These are phyloP conservation scores for Rhynchosporium graminicola DNA, from an alignment of 2,329 filamentous ascomycete genomes.

Conservation along the genomic window DNA sequence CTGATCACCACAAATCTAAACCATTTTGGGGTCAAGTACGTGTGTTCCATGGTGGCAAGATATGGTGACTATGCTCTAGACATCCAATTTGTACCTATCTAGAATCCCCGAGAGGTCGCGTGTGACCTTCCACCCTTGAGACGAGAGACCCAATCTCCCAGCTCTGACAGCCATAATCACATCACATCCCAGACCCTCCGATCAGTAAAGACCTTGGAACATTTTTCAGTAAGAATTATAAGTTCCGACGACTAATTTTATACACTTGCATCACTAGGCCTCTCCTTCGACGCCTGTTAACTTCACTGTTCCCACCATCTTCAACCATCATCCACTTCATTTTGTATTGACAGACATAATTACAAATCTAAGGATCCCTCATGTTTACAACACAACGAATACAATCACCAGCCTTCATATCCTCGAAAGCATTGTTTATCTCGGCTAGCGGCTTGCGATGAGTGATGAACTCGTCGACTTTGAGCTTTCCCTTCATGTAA, in stretches of 20 bases:
- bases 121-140: no score
- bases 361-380: slow-evolving; percentile 36
- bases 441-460: slow-evolving; percentile 80
- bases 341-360: not conserved
- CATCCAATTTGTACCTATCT: no score
- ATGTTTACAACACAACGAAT: slow-evolving; percentile 89
- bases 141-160: no score
- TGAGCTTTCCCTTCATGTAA: slow-evolving; percentile 86
- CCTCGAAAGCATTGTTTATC: slow-evolving; percentile 88
- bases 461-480: slow-evolving; percentile 99
- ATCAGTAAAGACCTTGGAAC: no score
- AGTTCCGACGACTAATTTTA: not conserved
- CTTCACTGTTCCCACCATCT: not conserved
- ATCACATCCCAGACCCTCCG: no score
- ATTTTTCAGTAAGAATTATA: not conserved
- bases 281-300: not conserved
- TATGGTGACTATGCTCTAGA: no score
- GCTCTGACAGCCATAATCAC: no score
- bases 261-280: not conserved
- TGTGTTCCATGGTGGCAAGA: no score
- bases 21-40: not conserved
- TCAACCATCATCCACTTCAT: not conserved
- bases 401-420: slow-evolving; percentile 96
- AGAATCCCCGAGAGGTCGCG: no score
- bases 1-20: not conserved